Evolutionary conservation across 2,329 filamentous ascomycete species (phyloP), one percentile per base, ranked within the genome.

Genomic region (Cladophialophora bantiana): DNA sequence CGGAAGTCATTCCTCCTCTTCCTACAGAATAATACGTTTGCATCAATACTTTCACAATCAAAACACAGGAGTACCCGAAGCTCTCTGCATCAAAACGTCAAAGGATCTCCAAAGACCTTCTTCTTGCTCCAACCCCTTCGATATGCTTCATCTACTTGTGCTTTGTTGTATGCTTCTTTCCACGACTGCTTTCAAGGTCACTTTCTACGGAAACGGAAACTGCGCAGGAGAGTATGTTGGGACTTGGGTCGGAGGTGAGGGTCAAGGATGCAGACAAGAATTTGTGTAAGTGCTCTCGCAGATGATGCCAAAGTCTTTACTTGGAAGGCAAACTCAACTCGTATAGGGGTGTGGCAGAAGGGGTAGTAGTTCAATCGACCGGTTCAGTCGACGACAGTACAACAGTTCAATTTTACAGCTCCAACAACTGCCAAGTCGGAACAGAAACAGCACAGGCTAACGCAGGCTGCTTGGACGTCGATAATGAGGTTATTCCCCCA

Each of bases 381-480:
- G 52, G 52, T 15, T 20, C 52, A 2, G 52, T 54, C 3, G 52
- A 54, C 15, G 52, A 54, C 52, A 9, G 18, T 7, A 54, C 52
- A 4, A 54, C 52, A 10, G 52, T 54, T 15, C 52, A 54, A 15
- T 54, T 54, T n/a, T 54, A 54, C 52, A 54, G 52, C 31, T 54
- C 52, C 7, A 31, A 13, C 31, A 31, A 54, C 52, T 54, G 52
- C 52, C 7, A 15, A n/a, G 9, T 13, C 7, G 52, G 52, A 31
- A 54, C 52, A 9, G 52, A 54, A 20, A 54, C 31, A 18, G 32
- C 15, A 10, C 52, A 31, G 3, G 52, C 52, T 13, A 31, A 54
- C 7, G 52, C 1, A 18, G 52, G 52, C 20, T 54, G 52, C 31
- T 13, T 54, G 18, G 31, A 18, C 15, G 26, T 54, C n/a, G 52